phyloP scores from a whole-genome alignment of 208 protist species.

The Leishmania lainsoni region DNA sequence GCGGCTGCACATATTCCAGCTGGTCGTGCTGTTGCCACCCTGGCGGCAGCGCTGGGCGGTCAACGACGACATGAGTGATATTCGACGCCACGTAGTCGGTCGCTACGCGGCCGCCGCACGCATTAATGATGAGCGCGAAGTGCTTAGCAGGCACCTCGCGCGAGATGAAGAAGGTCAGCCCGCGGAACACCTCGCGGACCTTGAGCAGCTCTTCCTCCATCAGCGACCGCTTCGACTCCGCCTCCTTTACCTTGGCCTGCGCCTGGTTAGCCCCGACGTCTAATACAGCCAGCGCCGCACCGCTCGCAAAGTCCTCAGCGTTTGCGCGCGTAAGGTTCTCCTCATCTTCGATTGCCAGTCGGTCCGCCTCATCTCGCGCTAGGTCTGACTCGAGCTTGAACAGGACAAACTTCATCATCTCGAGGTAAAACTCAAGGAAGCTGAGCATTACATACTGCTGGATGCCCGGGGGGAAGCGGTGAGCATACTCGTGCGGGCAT shows the following conservation, averaged over 20 bases:
- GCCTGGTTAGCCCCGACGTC: constrained; percentile 16
- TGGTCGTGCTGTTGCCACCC: constrained; percentile 53
- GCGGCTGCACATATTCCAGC: constrained; percentile 95
- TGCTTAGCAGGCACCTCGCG: constrained; percentile 91
- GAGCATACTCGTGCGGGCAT: constrained; percentile 96
- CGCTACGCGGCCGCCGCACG: constrained; percentile 87
- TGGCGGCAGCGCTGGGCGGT: constrained; percentile 73
- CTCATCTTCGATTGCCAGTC: constrained; percentile 46
- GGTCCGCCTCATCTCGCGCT: constrained; percentile 57
- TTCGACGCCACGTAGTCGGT: constrained; percentile 67
- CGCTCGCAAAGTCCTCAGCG: constrained; percentile 32
- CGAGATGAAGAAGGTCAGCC: constrained; percentile 87
- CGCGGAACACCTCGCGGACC: constrained; percentile 64
- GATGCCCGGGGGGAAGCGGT: constrained; percentile 94
- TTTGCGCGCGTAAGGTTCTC: constrained; percentile 31
- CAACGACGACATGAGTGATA: constrained; percentile 89
- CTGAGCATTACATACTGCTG: constrained; percentile 96
- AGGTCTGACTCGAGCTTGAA: constrained; percentile 95
- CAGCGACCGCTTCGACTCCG: constrained; percentile 44
- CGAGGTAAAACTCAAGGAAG: constrained; percentile 98
- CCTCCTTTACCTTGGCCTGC: constrained; percentile 36
- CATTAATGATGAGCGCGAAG: constrained; percentile 88
- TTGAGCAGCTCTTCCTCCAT: constrained; percentile 66
- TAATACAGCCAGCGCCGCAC: constrained; percentile 7
- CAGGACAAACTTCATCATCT: constrained; percentile 97